Percentiles rank a stretch among this genome's conserved stretches.
phyloP scores from a whole-genome alignment of 1,284 basidiomycete species.

The Ceratorhiza oryzae-sativae region DNA sequence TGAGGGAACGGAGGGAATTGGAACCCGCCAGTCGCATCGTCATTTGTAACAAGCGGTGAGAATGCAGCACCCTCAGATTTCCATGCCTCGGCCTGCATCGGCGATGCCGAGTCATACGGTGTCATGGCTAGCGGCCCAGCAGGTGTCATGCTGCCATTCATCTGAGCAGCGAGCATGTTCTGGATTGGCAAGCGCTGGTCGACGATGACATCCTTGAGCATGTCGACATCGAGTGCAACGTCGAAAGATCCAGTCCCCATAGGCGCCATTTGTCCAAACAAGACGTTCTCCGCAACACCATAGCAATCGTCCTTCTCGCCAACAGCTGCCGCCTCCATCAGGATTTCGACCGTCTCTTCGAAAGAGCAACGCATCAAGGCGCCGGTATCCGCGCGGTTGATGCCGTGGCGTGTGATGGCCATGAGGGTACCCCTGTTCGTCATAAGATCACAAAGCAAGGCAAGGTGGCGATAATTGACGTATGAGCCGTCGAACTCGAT shows the following conservation, averaged over 20 bases:
- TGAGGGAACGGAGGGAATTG: conserved; percentile 73
- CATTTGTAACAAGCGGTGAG: conserved; percentile 90
- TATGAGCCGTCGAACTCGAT: conserved; percentile 99
- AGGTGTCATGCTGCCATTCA: conserved; percentile 90
- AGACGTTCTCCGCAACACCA: conserved; percentile 97
- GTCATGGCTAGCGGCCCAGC: conserved; percentile 87
- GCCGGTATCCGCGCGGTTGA: conserved; percentile 96
- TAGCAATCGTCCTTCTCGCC: conserved; percentile 99
- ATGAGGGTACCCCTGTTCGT: conserved; percentile 94
- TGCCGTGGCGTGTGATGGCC: conserved; percentile 99
- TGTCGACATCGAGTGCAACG: conserved; percentile 94
- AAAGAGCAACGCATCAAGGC: conserved; percentile 99
- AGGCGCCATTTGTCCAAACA: conserved; percentile 98
- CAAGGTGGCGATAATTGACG: conserved; percentile 98
- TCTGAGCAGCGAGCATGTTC: conserved; percentile 79
- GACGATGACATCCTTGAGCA: conserved; percentile 98
- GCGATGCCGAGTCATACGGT: conserved; percentile 91
- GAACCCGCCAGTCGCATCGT: conserved; percentile 79
- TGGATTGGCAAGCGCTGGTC: conserved; percentile 93
- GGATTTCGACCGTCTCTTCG: conserved; percentile 98
- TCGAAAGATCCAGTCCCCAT: conserved; percentile 98
- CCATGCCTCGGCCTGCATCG: conserved; percentile 71
- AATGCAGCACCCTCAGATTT: conserved; percentile 89
- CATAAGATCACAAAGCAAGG: conserved; percentile 97
- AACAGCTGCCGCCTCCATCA: conserved; percentile 98